These are phyloP conservation scores for Cyclocybe cylindracea DNA, from an alignment of 768 basidiomycete species.

Conservation along the genomic window DNA sequence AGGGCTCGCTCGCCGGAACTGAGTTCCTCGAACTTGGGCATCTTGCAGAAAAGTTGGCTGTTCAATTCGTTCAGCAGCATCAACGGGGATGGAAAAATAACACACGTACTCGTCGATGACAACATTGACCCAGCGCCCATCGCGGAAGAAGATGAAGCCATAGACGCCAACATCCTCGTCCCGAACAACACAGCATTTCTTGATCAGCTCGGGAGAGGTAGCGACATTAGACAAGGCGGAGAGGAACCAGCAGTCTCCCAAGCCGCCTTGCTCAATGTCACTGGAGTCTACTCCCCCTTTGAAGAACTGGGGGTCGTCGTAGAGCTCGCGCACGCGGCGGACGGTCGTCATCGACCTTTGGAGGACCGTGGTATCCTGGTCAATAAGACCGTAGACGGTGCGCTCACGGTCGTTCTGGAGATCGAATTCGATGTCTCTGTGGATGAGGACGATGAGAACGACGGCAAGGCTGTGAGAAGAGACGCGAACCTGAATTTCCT, in stretches of 20 bases:
- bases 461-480: background rate
- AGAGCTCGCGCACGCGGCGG: no score
- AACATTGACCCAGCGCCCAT: conserved; percentile 52
- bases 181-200: conserved; percentile 43
- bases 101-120: conserved; percentile 56
- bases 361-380: no score
- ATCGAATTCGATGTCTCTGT: no score
- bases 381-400: no score
- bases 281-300: conserved; percentile 41
- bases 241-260: conserved; percentile 62
- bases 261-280: conserved; percentile 51
- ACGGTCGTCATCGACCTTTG: no score
- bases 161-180: conserved; percentile 57
- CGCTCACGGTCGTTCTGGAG: no score
- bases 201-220: conserved; percentile 46
- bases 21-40: no score
- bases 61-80: no score
- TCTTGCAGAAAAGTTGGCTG: no score
- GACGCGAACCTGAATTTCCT: conserved; percentile 46
- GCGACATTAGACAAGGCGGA: conserved; percentile 52
- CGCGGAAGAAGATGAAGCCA: conserved; percentile 59
- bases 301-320: background rate
- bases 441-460: background rate
- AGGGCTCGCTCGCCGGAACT: no score
- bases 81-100: no score